Percentiles rank a stretch among this genome's conserved stretches.
Evolutionary conservation across 2,329 filamentous ascomycete species (phyloP).

Genomic region (Monosporascus sp.): DNA sequence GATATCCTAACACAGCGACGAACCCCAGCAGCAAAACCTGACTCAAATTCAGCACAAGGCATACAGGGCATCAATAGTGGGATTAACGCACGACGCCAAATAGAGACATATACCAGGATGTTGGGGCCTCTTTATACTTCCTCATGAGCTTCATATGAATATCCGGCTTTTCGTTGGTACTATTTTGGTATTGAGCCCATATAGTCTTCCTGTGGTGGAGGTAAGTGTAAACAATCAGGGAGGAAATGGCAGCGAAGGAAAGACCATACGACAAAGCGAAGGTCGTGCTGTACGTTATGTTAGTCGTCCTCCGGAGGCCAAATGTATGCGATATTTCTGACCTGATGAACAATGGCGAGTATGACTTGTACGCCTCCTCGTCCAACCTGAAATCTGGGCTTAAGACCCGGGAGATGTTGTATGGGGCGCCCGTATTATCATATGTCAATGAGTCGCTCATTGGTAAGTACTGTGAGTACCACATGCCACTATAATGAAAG

Average conservation of each 20-base stretch:
- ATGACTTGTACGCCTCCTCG: conserved; percentile 56
- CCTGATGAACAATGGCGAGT: conserved; percentile 64
- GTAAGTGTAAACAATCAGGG: conserved; percentile 62
- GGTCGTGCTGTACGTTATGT: conserved; percentile 50
- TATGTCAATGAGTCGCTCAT: conserved; percentile 67
- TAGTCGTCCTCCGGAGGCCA: conserved; percentile 1
- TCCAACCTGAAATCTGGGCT: conserved; percentile 58
- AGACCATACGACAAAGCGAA: conserved; percentile 67
- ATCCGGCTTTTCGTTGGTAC: conserved; percentile 55
- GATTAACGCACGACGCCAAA: conserved; percentile 44
- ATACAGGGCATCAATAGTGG: not conserved
- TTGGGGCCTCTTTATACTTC: conserved; percentile 57
- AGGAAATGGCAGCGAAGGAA: conserved; percentile 66
- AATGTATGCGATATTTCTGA: conserved; percentile 13
- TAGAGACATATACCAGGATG: conserved; percentile 58
- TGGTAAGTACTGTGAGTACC: conserved; percentile 60
- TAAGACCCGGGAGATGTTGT: conserved; percentile 61
- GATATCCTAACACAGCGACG: conserved; percentile 51
- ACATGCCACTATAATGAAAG: conserved; percentile 61
- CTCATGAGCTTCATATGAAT: conserved; percentile 54
- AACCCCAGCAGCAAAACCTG: conserved; percentile 52
- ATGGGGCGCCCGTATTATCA: conserved; percentile 61
- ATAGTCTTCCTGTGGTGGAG: conserved; percentile 64
- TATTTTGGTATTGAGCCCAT: conserved; percentile 56
- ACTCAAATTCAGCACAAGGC: conserved; percentile 5